phyloP scores from a whole-genome alignment of 2,329 filamentous ascomycete species.

The Neopestalotiopsis sp. region DNA sequence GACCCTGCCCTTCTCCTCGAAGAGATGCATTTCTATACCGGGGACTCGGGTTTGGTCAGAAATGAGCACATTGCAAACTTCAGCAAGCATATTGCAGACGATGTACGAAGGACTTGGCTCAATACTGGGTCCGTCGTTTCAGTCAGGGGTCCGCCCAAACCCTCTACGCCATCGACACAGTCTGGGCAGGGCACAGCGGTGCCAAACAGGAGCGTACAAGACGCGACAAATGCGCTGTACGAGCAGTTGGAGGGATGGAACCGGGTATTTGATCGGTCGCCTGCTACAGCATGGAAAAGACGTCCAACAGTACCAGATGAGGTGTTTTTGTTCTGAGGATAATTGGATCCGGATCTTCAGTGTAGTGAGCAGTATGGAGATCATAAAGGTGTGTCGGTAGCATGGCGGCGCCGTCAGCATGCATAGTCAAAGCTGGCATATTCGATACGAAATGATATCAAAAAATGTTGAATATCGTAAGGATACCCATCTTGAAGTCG shows the following conservation, averaged over 20 bases:
- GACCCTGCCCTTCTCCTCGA: slow-evolving; percentile 29
- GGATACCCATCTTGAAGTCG: background rate
- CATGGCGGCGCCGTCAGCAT: background rate
- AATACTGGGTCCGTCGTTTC: slow-evolving; percentile 38
- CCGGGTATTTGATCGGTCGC: slow-evolving; percentile 6
- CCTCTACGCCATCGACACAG: slow-evolving; percentile 36
- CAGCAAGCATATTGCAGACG: slow-evolving; percentile 46
- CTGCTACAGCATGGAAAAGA: slow-evolving; percentile 2
- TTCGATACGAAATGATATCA: background rate
- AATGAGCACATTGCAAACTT: slow-evolving; percentile 45
- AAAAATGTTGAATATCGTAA: background rate
- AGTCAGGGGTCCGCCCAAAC: slow-evolving; percentile 43
- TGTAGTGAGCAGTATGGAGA: background rate
- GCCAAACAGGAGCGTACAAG: slow-evolving; percentile 24
- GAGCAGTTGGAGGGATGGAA: slow-evolving; percentile 32
- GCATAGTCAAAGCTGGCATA: background rate
- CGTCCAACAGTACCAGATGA: background rate
- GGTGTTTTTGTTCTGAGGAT: slow-evolving; percentile 5
- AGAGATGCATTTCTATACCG: slow-evolving; percentile 20
- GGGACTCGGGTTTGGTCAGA: slow-evolving; percentile 19
- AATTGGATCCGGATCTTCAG: background rate
- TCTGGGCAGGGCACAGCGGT: slow-evolving; percentile 39
- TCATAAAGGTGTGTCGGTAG: background rate
- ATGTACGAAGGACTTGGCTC: slow-evolving; percentile 52
- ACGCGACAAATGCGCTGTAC: slow-evolving; percentile 24